Evolutionary conservation across 2,329 filamentous ascomycete species (phyloP).

Genomic region (Colletotrichum tropicicola): DNA sequence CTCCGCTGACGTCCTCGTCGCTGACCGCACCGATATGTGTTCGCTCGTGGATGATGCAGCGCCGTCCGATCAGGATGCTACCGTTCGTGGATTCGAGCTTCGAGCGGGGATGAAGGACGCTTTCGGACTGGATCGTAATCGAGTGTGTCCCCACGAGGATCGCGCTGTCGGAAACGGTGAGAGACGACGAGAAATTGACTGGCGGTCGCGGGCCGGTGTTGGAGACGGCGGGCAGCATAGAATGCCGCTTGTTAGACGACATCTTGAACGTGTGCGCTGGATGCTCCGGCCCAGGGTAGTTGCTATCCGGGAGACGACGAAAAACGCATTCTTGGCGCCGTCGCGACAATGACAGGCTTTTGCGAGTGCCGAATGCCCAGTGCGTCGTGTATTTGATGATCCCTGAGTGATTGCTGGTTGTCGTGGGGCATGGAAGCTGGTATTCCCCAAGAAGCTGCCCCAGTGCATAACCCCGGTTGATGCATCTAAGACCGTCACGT

Average conservation of each 20-base stretch:
- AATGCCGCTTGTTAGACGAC: conserved; percentile 62
- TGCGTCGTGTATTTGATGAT: not conserved
- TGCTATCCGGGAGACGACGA: not conserved
- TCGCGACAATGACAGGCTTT: not conserved
- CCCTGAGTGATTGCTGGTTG: not conserved
- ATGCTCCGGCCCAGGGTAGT: conserved; percentile 21
- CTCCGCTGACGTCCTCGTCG: conserved; percentile 47
- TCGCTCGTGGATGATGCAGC: conserved; percentile 83
- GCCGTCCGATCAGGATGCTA: conserved; percentile 81
- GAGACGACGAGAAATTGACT: conserved; percentile 66
- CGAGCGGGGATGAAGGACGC: conserved; percentile 86
- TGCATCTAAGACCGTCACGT: not conserved
- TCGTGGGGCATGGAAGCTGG: conserved; percentile 9
- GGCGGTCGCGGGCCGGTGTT: conserved; percentile 67
- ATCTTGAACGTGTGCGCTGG: conserved; percentile 35
- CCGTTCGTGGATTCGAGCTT: conserved; percentile 82
- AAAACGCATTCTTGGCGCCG: conserved; percentile 11
- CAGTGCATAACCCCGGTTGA: conserved; percentile 27
- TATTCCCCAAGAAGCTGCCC: not conserved
- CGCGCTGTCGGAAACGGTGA: conserved; percentile 71
- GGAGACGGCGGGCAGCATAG: conserved; percentile 62
- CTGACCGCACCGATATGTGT: conserved; percentile 60
- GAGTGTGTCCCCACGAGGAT: conserved; percentile 76
- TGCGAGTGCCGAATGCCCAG: not conserved
- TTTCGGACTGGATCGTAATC: conserved; percentile 80